Percentiles rank a stretch among this genome's conserved stretches.
Conservation (phyloP, 2,329 filamentous ascomycete species). For the Rhytidhysteron rufulum region DNA sequence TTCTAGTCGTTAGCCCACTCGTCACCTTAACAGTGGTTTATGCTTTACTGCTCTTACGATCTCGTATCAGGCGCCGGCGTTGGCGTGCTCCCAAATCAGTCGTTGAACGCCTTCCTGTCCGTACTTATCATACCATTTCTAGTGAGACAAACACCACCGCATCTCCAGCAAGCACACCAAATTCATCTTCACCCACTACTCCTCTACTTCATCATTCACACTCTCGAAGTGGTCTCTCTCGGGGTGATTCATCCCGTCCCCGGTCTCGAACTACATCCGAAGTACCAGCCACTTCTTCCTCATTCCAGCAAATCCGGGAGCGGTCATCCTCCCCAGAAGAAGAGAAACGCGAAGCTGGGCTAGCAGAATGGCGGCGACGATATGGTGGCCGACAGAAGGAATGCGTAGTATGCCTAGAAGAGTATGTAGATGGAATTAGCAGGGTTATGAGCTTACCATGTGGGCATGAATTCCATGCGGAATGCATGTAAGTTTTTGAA, state of each 20-base stretch:
- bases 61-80: constrained; percentile 79
- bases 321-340: constrained; percentile 37
- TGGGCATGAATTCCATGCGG: constrained; percentile 94
- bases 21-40: constrained; percentile 93
- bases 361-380: constrained; percentile 52
- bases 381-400: constrained; percentile 70
- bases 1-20: constrained; percentile 90
- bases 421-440: constrained; percentile 92
- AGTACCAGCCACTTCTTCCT: constrained; percentile 39
- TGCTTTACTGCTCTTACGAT: constrained; percentile 78
- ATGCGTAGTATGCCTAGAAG: constrained; percentile 94
- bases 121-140: constrained; percentile 86
- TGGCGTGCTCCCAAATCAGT: constrained; percentile 98
- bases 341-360: constrained; percentile 51
- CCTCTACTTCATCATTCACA: constrained; percentile 63
- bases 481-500: constrained; percentile 96
- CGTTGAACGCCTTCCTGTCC: constrained; percentile 88
- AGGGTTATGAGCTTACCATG: constrained; percentile 96
- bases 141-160: constrained; percentile 54
- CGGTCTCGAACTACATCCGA: constrained; percentile 64
- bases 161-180: constrained; percentile 60
- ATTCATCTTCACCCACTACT: constrained; percentile 67
- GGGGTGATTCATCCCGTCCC: constrained; percentile 50
- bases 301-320: constrained; percentile 16
- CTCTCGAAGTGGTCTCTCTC: constrained; percentile 28